A percentile compares a stretch with the other conserved stretches of the same genome.
Conservation (phyloP, 2,329 filamentous ascomycete genomes). For the Alternaria ethzedia region DNA sequence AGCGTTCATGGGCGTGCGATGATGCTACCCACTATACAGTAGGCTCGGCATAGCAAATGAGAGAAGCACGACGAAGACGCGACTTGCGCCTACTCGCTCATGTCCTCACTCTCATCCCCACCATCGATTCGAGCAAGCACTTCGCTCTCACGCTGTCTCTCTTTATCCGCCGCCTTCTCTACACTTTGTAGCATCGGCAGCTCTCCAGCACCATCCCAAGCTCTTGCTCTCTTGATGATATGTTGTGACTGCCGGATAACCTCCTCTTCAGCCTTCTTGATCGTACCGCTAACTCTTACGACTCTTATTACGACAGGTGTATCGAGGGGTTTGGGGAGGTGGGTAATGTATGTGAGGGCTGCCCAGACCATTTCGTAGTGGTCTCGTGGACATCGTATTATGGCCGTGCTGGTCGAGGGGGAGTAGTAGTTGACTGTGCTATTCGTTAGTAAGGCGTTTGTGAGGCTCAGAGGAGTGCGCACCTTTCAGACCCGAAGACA, state of each 20-base stretch:
- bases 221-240: conserved; percentile 71
- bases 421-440: conserved; percentile 87
- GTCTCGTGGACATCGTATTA: conserved; percentile 80
- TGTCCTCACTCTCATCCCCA: conserved; percentile 24
- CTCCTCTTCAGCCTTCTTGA: conserved; percentile 89
- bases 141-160: conserved; percentile 20
- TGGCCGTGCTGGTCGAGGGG: conserved; percentile 90
- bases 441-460: not conserved
- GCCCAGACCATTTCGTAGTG: conserved; percentile 91
- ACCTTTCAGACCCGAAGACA: conserved; percentile 74
- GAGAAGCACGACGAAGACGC: not conserved
- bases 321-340: conserved; percentile 65
- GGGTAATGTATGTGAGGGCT: conserved; percentile 79
- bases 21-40: not conserved
- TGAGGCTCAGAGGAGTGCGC: conserved; percentile 19
- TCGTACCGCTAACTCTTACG: conserved; percentile 87
- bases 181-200: conserved; percentile 28
- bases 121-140: conserved; percentile 25
- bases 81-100: conserved; percentile 22
- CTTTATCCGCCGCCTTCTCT: conserved; percentile 30
- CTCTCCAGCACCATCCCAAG: conserved; percentile 37
- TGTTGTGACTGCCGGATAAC: conserved; percentile 78
- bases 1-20: not conserved
- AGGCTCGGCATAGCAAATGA: not conserved
- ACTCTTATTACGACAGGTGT: conserved; percentile 81